These are phyloP conservation scores for Acer saccharum DNA, from an alignment of 345 rosid genomes.

Conservation along the genomic window DNA sequence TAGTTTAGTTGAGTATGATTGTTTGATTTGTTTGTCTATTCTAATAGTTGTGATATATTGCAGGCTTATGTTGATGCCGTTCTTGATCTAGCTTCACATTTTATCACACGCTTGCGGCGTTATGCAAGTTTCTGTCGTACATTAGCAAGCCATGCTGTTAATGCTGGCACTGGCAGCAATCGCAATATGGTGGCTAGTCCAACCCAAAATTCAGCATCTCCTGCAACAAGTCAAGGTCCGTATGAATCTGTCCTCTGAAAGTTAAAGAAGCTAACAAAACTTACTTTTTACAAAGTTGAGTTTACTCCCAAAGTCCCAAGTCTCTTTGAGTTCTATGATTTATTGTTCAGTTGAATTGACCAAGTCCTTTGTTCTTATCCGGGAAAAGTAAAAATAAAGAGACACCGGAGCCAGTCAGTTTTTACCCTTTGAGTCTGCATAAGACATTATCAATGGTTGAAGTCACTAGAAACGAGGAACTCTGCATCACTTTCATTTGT, in stretches of 20 bases:
- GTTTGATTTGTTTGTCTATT: constrained; percentile 15
- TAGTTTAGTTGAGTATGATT: constrained; percentile 10
- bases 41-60: constrained; percentile 23
- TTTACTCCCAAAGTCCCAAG: not conserved
- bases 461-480: constrained; percentile 6
- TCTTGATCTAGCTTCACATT: constrained; percentile 98
- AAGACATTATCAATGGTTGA: not conserved
- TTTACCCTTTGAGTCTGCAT: not conserved
- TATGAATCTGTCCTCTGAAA: constrained; percentile 26
- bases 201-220: constrained; percentile 78
- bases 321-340: not conserved
- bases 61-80: constrained; percentile 99
- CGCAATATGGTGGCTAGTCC: constrained; percentile 87
- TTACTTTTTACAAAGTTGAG: not conserved
- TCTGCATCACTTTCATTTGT: not conserved
- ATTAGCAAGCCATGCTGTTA: constrained; percentile 93
- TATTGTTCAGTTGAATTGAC: not conserved
- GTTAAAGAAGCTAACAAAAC: not conserved
- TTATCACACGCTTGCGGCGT: constrained; percentile 93
- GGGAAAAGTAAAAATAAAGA: not conserved
- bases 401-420: not conserved
- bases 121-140: constrained; percentile 99
- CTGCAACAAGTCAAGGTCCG: constrained; percentile 81
- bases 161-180: constrained; percentile 87
- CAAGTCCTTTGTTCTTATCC: not conserved